Evolutionary conservation across 345 rosid species (phyloP).

Genomic region (Lepidium sativum): DNA sequence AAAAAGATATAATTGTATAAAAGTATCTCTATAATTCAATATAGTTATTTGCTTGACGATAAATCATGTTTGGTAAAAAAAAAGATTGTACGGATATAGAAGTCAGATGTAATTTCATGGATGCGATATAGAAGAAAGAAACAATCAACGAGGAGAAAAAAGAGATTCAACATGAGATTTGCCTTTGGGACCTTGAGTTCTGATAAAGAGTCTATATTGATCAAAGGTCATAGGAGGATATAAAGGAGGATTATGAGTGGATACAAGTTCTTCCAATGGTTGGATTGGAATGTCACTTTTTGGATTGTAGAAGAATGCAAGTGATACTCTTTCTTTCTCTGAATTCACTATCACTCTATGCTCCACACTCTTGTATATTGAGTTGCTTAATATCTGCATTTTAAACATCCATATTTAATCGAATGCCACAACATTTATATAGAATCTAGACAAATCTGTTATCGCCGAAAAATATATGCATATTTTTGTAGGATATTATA

Average conservation of each 20-base stretch:
- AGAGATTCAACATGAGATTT: slow-evolving; percentile 81
- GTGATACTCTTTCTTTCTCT: slow-evolving; percentile 49
- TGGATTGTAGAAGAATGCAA: slow-evolving; percentile 95
- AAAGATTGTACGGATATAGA: slow-evolving; percentile 6
- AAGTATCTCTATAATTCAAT: background rate
- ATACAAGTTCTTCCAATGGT: slow-evolving; percentile 59
- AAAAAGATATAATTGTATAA: background rate
- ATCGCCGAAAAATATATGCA: too few species aligned
- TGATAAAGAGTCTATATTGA: slow-evolving; percentile 68
- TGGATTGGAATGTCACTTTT: slow-evolving; percentile 67
- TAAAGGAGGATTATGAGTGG: slow-evolving; percentile 41
- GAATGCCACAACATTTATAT: too few species aligned
- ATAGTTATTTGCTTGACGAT: background rate
- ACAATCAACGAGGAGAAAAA: slow-evolving; percentile 28
- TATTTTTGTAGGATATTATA: too few species aligned
- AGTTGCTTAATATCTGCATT: slow-evolving; percentile 78
- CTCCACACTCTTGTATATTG: slow-evolving; percentile 82
- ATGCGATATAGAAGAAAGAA: background rate
- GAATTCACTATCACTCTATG: slow-evolving; percentile 84
- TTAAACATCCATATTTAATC: background rate
- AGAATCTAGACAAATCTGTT: too few species aligned
- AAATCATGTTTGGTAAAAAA: background rate
- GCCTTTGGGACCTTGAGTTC: slow-evolving; percentile 71
- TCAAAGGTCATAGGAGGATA: slow-evolving; percentile 78
- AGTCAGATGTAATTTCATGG: slow-evolving; percentile 13